Evolutionary conservation across 2,329 filamentous ascomycete species (phyloP), one percentile per base, ranked within the genome.

Genomic region (Colletotrichum plurivorum): DNA sequence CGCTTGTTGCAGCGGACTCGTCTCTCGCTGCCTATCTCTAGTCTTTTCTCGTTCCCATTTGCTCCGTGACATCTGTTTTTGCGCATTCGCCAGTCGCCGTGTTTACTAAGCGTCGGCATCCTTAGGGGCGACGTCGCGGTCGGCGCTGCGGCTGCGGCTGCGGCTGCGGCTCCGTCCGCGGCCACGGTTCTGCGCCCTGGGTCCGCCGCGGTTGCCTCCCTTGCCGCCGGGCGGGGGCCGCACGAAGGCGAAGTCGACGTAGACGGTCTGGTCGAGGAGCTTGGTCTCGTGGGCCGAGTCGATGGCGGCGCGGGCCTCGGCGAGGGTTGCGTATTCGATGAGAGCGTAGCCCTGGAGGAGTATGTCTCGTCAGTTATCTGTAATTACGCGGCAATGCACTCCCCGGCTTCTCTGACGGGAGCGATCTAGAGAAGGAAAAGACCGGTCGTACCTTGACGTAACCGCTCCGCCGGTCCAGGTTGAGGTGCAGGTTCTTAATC

Each of bases 191-290:
- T 78, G 79, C 51, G 80, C 80, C 41, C 84, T 77, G 3, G 81
- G 79, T 15, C 81, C 81, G 3, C 79, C 78, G 39, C 82, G 80
- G 55, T 73, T 73, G 20, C 75, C 72, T 55, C 72, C 75, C 61
- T 76, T 76, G 54, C 71, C 74, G n/a, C 75, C 77, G 18, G 91
- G 92, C 16, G 93, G 93, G 66, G 93, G 93, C 56, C 93, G 85
- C 68, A 96, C 93, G 78, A 96, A 96, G 1, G 93, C 94, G 80
- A 94, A 96, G 82, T 96, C 93, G 70, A 95, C 93, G 68, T 88
- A 84, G 72, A 96, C 87, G 8, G 91, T 94, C 85, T 96, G 93
- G 75, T 96, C 93, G 52, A 96, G 87, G 64, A 96, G 84, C 80
- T 95, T 93, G 49, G 90, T 89, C 71, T 90, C 85, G 79, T 96